A percentile compares a stretch with the other conserved stretches of the same genome.
Conservation (phyloP, 805 yeast genomes). For the Torulaspora gathmanii region DNA sequence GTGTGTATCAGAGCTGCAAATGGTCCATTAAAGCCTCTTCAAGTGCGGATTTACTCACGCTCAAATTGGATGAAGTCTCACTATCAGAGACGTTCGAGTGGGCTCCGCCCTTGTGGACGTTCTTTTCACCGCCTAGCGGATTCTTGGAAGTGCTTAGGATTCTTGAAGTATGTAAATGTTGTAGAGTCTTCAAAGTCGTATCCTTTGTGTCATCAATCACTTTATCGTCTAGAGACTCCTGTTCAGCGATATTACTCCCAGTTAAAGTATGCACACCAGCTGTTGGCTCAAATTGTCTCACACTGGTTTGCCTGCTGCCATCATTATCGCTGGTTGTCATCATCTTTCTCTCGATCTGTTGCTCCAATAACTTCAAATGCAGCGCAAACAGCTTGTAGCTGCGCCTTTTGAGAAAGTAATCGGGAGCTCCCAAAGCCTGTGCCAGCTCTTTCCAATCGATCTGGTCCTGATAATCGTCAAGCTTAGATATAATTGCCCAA, state of each 20-base stretch:
- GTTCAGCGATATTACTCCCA: not conserved
- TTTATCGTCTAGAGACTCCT: not conserved
- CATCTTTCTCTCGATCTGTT: conserved; percentile 22
- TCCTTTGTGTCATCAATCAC: conserved; percentile 6
- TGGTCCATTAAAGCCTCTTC: conserved; percentile 41
- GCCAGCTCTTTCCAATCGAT: conserved; percentile 36
- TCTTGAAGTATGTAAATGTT: conserved; percentile 29
- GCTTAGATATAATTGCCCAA: conserved; percentile 29
- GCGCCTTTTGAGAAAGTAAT: conserved; percentile 27
- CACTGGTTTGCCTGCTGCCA: conserved; percentile 6
- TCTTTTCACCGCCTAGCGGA: conserved; percentile 6
- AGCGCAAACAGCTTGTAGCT: conserved; percentile 29
- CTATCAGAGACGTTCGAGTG: conserved; percentile 20
- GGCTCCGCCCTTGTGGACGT: not conserved
- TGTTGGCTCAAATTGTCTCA: conserved; percentile 6
- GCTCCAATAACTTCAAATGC: conserved; percentile 27
- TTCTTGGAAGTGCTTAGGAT: conserved; percentile 17
- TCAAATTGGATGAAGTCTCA: conserved; percentile 37
- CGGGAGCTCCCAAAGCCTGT: conserved; percentile 36
- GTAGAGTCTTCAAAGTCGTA: conserved; percentile 15
- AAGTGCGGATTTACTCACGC: conserved; percentile 40
- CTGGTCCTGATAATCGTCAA: conserved; percentile 20
- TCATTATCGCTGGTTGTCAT: conserved; percentile 7
- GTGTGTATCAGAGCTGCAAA: conserved; percentile 38
- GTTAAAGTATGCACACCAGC: not conserved